Conservation (phyloP, 768 basidiomycete genomes). For the Nidularia sp. region DNA sequence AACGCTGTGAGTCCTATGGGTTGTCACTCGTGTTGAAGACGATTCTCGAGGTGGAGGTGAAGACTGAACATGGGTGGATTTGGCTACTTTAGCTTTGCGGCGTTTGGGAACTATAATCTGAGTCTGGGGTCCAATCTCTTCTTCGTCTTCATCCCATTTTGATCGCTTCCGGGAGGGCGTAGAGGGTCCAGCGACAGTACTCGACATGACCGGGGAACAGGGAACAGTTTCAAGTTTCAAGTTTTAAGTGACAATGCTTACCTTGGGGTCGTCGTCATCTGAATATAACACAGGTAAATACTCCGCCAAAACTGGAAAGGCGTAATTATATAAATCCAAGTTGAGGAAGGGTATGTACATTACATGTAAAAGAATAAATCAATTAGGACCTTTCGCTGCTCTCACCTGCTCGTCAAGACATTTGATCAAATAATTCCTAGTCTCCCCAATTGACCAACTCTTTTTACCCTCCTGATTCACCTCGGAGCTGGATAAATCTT, state of each 20-base stretch:
- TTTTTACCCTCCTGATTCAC: background rate
- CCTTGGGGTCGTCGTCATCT: too few species aligned
- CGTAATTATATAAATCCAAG: too few species aligned
- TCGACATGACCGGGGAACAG: background rate
- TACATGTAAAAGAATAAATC: background rate
- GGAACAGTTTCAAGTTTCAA: background rate
- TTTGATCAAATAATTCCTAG: conserved; percentile 53
- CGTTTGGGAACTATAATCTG: conserved; percentile 36
- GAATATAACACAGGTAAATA: too few species aligned
- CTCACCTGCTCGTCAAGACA: conserved; percentile 59
- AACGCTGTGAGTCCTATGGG: conserved; percentile 40
- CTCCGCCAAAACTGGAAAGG: too few species aligned
- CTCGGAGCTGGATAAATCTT: background rate
- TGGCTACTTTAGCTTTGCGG: conserved; percentile 34
- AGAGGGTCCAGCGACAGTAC: conserved; percentile 25
- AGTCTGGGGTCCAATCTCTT: conserved; percentile 16
- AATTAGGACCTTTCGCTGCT: conserved; percentile 13
- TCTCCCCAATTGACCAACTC: conserved; percentile 50
- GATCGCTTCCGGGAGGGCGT: conserved; percentile 72
- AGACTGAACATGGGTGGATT: conserved; percentile 22
- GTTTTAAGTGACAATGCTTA: background rate
- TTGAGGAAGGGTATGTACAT: background rate
- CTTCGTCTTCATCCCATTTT: conserved; percentile 61
- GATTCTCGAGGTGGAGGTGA: conserved; percentile 12
- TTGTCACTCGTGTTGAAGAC: conserved; percentile 4